Base-by-base conservation (phyloP, 495 filamentous ascomycete species). In the Paragyromitra xinjiangensis region DNA sequence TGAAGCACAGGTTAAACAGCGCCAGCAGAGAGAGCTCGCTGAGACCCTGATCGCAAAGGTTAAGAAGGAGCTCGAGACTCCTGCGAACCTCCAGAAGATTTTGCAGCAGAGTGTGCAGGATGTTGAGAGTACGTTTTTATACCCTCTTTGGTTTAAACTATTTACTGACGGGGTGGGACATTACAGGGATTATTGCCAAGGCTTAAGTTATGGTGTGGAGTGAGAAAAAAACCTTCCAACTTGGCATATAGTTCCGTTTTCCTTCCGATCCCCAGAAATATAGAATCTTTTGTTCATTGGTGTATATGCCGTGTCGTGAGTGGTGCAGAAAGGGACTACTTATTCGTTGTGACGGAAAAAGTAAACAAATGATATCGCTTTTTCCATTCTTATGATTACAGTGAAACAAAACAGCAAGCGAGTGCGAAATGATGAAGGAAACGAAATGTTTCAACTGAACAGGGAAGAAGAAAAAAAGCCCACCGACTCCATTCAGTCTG, bases 21-120 rank as follows among this genome's bases (percentile, higher is more conserved):
- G 95, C 83, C 93, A 98, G 87, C 95, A 99, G 89, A 91, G 88
- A 84, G 95, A 99, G 89, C 89, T 99, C 79, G 93, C 95, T 67
- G 91, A 97, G 83, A 88, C 85, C 83, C 87, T 99, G 85, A 98
- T 99, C 80, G 89, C 89, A 85, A 99, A 97, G 90, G 95, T 98
- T 81, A 91, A 91, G 85, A 98, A 98, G 90, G 95, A 98, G 88
- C 89, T 99, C 63, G 94, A 98, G 89, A 97, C 91, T 88, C 95
- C 96, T 78, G 98, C 92, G 89, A 88, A 90, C 80, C 90, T 99
- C 66, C 92, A 96, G 87, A 92, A 95, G 86, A 96, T 98, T 81
- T 90, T 99, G 66, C 90, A 94, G 86, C 95, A 99, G 89, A 95
- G 92, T 85, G 88, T 99, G 82, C 85, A 90, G 61, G 95, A 99